Evolutionary conservation across 2,329 filamentous ascomycete species (phyloP), one percentile per base, ranked within the genome.

Genomic region (Alternaria sp.): DNA sequence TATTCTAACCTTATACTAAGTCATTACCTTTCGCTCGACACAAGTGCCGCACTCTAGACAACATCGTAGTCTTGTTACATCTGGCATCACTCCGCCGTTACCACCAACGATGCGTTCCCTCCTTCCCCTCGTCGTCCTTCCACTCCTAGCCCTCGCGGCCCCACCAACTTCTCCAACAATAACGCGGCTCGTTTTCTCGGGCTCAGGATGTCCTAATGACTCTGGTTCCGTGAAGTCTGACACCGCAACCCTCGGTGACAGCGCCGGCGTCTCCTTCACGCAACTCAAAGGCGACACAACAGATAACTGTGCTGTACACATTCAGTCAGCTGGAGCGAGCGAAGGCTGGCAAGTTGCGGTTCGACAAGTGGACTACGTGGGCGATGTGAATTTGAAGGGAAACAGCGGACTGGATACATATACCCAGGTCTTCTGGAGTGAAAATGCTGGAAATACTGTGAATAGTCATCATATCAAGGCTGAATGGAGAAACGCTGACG

Each of bases 321-420:
- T 77, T n/a, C 68, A 73, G 40, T 69, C 71, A 0, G 57, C 60
- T 9, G 74, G 74, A 10, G 74, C 57, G 0, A 71, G 58, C 13
- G 46, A 61, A 25, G 75, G 75, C 10, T 77, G 75, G 75, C 75
- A 77, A 59, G 70, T 74, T 13, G 74, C 71, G 1, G 59, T 77
- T 17, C 67, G 68, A 46, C 68, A 74, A 40, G 69, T 75, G 5
- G 61, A 65, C 40, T 75, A 75, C 40, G 58, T 64, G 6, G 74
- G 73, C 15, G 62, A 74, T 51, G 68, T 76, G 9, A 59, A 57
- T 11, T 54, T 77, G 62, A 70, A 66, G 49, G 63, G 70, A n/a
- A 67, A 69, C 11, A 72, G 66, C 12, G 64, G 68, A 25, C 43
- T 77, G 19, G 71, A 76, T 56, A 69, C 67, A 2, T 69, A 68